Evolutionary conservation across 2,329 filamentous ascomycete species (phyloP), one percentile per base, ranked within the genome.

Genomic region (Trichoderma aggressivum): DNA sequence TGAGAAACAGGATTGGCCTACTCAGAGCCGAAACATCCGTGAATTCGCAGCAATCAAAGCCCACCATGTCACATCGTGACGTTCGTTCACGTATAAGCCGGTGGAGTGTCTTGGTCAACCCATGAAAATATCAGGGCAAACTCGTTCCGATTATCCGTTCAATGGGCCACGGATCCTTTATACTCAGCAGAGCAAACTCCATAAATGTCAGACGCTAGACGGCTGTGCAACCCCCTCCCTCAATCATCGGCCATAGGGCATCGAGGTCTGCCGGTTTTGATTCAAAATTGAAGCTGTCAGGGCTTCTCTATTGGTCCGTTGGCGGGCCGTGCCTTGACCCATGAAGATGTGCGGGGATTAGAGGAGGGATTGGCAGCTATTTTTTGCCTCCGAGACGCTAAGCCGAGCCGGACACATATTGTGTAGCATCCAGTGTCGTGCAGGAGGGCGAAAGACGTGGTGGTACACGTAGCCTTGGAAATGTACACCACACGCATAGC

Each of bases 101-200:
- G 66, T 61, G 66, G 66, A 69, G 39, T 18, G 66, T 34, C 12
- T 10, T 43, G 39, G 24, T 16, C 2, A 39, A 61, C 43, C 56
- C 66, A 53, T 60, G 66, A 12, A 69, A 36, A 69, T 3, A n/a
- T 24, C 66, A 61, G 21, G 30, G 34, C 66, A 59, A 59, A 16
- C 39, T 36, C 55, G 66, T 69, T 69, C 66, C 66, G 66, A 69
- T 69, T 69, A 69, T 69, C 66, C 66, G 66, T 61, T 69, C 39
- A 28, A 61, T 14, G 66, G 66, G 39, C 56, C 66, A 26, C 26
- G 39, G 30, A 34, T 69, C 56, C 21, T 67, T 34, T 69, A 69
- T 66, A 66, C 30, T 66, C 50, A 21, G 28, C 10, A 30, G 24
- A 12, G 1, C 26, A 53, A 58, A 66, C 63, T 39, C 50, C 50